phyloP scores from a whole-genome alignment of 2,329 filamentous ascomycete genomes.

The Byssothecium circinans region DNA sequence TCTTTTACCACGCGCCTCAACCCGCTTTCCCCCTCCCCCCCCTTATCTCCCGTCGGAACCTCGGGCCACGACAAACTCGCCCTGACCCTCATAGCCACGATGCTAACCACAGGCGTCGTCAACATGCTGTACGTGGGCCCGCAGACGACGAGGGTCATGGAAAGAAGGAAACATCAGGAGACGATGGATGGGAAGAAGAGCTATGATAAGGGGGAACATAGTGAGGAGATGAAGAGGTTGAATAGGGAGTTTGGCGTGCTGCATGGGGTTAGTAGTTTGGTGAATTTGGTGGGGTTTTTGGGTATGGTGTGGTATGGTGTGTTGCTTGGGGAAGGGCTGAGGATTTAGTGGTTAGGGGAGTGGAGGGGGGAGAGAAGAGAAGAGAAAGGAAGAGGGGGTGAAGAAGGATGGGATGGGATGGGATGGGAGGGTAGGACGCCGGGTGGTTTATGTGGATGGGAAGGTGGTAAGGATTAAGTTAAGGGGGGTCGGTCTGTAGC shows the following conservation, averaged over 20 bases:
- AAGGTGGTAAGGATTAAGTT: too few species aligned
- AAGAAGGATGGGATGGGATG: too few species aligned
- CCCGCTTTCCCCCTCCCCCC: constrained; percentile 5
- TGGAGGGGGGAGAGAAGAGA: too few species aligned
- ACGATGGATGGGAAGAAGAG: constrained; percentile 87
- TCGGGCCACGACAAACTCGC: constrained; percentile 19
- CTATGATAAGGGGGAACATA: constrained; percentile 77
- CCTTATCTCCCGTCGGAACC: not conserved
- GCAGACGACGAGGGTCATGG: constrained; percentile 73
- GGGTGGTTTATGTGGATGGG: too few species aligned
- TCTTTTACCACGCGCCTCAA: constrained; percentile 13
- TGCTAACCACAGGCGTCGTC: constrained; percentile 68
- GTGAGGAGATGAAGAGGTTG: constrained; percentile 72
- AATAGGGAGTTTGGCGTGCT: constrained; percentile 65
- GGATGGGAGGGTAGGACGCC: too few species aligned
- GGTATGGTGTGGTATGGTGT: constrained; percentile 77
- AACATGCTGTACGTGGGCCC: constrained; percentile 77
- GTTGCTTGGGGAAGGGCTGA: constrained; percentile 66
- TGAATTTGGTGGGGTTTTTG: constrained; percentile 73
- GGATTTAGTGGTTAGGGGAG: constrained; percentile 5
- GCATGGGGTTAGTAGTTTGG: constrained; percentile 77
- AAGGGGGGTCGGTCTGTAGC: too few species aligned
- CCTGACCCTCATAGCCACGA: constrained; percentile 64
- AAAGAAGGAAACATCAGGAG: constrained; percentile 77
- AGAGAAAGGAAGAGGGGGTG: too few species aligned